Conservation (phyloP, 331 rosid genomes). For the Rosa hybrid region DNA sequence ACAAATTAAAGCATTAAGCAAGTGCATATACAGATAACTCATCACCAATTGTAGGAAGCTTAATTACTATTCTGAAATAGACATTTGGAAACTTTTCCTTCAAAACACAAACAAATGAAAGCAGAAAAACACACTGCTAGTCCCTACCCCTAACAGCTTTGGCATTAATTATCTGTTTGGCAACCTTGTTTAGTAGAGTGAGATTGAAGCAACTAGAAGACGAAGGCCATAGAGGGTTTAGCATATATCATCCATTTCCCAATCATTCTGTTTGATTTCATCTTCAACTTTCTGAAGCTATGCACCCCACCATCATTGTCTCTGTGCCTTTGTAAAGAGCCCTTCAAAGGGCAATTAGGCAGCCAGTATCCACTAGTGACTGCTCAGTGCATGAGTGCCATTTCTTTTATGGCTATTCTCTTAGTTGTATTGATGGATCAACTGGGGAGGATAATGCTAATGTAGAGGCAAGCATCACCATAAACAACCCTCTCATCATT, state of each 20-base stretch:
- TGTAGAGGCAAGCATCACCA: neutral
- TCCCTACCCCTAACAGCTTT: slow-evolving; percentile 2
- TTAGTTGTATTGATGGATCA: neutral
- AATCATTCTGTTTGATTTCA: slow-evolving; percentile 1
- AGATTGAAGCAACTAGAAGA: neutral
- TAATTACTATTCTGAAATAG: neutral
- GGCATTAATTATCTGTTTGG: neutral
- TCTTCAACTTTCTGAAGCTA: neutral
- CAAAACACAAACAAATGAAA: slow-evolving; percentile 1
- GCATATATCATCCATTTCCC: neutral
- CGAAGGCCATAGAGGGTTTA: neutral
- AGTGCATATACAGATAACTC: neutral
- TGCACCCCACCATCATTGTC: slow-evolving; percentile 10
- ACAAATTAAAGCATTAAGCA: neutral
- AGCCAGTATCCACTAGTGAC: neutral
- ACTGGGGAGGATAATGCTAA: neutral
- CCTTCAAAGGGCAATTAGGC: neutral
- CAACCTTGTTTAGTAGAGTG: slow-evolving; percentile 1
- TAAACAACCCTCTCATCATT: neutral
- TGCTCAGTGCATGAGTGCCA: slow-evolving; percentile 3
- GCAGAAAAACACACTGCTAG: slow-evolving; percentile 4
- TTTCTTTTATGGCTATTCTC: neutral
- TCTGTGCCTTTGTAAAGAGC: neutral
- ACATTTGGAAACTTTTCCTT: neutral
- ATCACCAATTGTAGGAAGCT: neutral